A percentile compares a stretch with the other conserved stretches of the same genome.
These are phyloP conservation scores for Apiospora rasikravindrae DNA, from an alignment of 2,329 filamentous ascomycete genomes.

Conservation along the genomic window DNA sequence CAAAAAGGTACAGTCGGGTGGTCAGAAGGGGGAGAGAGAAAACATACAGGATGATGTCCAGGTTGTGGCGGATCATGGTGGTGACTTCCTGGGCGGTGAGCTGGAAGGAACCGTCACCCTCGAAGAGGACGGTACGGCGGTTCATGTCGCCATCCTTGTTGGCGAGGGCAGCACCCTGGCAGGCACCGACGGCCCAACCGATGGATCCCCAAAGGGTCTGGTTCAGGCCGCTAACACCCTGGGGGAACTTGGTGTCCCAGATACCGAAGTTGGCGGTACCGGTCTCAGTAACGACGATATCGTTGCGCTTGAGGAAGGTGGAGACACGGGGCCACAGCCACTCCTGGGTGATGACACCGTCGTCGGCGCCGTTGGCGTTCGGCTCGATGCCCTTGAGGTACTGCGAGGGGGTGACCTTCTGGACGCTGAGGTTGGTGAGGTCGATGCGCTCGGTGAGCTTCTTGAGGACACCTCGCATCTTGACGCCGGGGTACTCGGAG, in stretches of 20 bases:
- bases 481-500: constrained; percentile 77
- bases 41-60: constrained; percentile 77
- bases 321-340: constrained; percentile 81
- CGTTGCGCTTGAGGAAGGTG: constrained; percentile 71
- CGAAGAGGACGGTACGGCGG: constrained; percentile 78
- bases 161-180: constrained; percentile 73
- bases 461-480: constrained; percentile 78
- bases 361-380: constrained; percentile 45
- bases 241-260: constrained; percentile 82
- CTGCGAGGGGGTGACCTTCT: constrained; percentile 54
- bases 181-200: constrained; percentile 64
- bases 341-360: constrained; percentile 65
- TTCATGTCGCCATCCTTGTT: constrained; percentile 63
- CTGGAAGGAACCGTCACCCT: constrained; percentile 89
- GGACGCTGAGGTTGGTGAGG: constrained; percentile 59
- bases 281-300: constrained; percentile 85
- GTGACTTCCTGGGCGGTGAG: constrained; percentile 83
- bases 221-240: constrained; percentile 77
- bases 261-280: constrained; percentile 89
- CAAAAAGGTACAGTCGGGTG: not conserved
- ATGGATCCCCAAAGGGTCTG: constrained; percentile 78
- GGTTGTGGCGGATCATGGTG: constrained; percentile 77
- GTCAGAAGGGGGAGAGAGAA: not conserved
- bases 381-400: constrained; percentile 49
- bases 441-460: constrained; percentile 69